phyloP scores from a whole-genome alignment of 192 early-diverging fungal genomes.

The Gonapodya prolifera region DNA sequence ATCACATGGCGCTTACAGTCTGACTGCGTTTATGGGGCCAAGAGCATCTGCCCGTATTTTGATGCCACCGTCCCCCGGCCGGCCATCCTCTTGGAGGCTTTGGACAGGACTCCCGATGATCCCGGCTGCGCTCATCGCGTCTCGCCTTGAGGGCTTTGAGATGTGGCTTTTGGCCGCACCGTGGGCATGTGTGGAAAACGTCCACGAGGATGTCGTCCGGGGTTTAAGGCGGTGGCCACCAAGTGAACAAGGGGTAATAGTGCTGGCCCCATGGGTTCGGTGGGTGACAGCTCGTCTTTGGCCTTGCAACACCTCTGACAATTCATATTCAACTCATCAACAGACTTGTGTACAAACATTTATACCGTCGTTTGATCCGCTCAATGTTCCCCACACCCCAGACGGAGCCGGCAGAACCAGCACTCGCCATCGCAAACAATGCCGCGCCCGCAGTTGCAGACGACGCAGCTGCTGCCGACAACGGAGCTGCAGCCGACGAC shows the following conservation, averaged over 20 bases:
- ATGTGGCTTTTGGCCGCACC: not conserved
- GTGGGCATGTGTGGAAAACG: not conserved
- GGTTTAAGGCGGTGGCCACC: not conserved
- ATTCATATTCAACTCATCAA: not conserved
- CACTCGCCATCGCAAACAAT: not conserved
- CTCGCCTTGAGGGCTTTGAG: not conserved
- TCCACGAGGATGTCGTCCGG: not conserved
- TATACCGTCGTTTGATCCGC: not conserved
- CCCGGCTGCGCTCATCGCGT: not conserved
- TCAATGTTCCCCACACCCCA: not conserved
- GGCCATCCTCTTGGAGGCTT: not conserved
- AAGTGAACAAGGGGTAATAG: not conserved
- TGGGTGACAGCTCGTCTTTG: not conserved
- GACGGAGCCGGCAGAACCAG: not conserved
- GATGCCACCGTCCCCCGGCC: not conserved
- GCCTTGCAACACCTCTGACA: not conserved
- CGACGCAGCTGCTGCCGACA: not conserved
- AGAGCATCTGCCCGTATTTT: not conserved
- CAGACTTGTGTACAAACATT: not conserved
- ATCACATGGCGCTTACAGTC: not conserved
- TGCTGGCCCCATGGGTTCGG: not conserved
- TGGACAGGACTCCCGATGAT: not conserved
- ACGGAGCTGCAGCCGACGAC: not conserved
- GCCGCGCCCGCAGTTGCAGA: not conserved
- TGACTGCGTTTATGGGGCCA: not conserved